Conservation (phyloP, 1,284 basidiomycete genomes). For the Vanrija humicola region DNA sequence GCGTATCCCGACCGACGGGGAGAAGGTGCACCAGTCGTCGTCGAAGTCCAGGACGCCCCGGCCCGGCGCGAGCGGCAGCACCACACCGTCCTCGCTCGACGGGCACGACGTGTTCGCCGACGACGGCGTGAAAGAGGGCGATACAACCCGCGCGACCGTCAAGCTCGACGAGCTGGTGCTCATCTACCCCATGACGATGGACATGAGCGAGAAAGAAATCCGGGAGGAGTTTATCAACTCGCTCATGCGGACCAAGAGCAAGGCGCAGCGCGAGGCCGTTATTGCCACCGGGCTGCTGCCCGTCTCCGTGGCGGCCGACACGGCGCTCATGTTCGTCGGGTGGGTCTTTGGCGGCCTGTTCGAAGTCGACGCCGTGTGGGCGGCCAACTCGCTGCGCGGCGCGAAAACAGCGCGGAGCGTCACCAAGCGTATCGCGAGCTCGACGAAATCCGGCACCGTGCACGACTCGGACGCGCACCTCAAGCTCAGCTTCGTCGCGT, state of each 20-base stretch:
- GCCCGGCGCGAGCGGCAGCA: background rate
- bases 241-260: conserved; percentile 18
- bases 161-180: conserved; percentile 22
- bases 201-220: conserved; percentile 11
- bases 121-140: background rate
- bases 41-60: background rate
- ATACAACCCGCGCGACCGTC: conserved; percentile 9
- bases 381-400: conserved; percentile 13
- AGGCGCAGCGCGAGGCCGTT: conserved; percentile 22
- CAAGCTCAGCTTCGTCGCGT: conserved; percentile 3
- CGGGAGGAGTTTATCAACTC: conserved; percentile 18
- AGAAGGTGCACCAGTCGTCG: background rate
- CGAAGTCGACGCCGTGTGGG: conserved; percentile 21
- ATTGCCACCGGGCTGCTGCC: conserved; percentile 18
- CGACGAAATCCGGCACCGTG: background rate
- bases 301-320: conserved; percentile 13
- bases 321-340: conserved; percentile 19
- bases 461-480: conserved; percentile 1
- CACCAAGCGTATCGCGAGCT: conserved; percentile 14
- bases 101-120: background rate
- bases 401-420: conserved; percentile 20
- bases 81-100: background rate
- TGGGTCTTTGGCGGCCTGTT: conserved; percentile 22
- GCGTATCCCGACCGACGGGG: conserved; percentile 16
- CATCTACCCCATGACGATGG: conserved; percentile 16